Evolutionary conservation across 371 early-diverging fungal genomes (phyloP), one percentile per base, ranked within the genome.

Genomic region (Mucor irregularis): DNA sequence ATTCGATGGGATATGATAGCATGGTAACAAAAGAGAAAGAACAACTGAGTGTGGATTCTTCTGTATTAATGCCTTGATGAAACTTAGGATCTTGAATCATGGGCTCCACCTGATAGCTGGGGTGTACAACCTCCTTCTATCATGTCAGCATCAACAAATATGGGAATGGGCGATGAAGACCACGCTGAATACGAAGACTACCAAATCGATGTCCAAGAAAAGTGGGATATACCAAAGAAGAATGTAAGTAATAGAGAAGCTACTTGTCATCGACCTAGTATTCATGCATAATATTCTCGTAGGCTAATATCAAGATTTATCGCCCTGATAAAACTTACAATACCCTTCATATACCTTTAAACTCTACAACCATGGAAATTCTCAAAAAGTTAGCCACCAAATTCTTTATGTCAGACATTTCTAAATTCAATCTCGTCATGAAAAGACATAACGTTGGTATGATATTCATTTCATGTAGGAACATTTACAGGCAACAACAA

Each of bases 71-170:
- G n/a, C n/a, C n/a, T n/a, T n/a, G n/a, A n/a, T n/a, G n/a, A n/a
- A n/a, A 48, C 48, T 10, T 52, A 33, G 34, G 57, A 62, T 22
- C 43, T 75, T 1, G 87, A 82, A 53, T 61, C 73, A 14, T 89
- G 89, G 89, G 70, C 78, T 7, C 79, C 88, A 21, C 89, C 89
- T 31, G 89, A 89, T 46, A 86, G 86, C 34, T 89, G 89, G 89
- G 88, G 81, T 5, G 86, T 89, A 6, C 72, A 79, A 38, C 61
- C 65, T n/a, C 42, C 59, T 11, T 62, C 63, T 11, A 45, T 64
- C 7, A 47, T 56, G 19, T 39, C 52, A 4, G 51, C 31, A 11
- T 13, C 62, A 35, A 25, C 51, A 7, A 58, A 26, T 30, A 22
- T 52, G 14, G 14, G 56, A 6, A 9, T 60, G 4, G 56, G 47